Evolutionary conservation across 768 basidiomycete genomes (phyloP).

Genomic region (Boletus pseudo-olivaceus): DNA sequence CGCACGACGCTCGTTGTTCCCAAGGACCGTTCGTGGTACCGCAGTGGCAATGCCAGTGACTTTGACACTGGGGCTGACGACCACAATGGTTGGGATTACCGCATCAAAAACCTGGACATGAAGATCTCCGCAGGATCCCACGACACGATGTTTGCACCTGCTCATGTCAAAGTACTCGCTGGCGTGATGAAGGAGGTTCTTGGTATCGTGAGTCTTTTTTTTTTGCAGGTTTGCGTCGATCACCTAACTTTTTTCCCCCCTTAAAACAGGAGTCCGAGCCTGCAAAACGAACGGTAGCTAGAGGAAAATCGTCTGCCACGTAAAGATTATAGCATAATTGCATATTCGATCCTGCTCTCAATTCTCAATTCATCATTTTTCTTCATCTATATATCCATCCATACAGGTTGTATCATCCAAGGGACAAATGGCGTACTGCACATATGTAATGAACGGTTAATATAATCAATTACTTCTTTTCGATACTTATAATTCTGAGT

Average conservation of each 20-base stretch:
- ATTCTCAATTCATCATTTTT: not conserved
- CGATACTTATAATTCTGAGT: no score
- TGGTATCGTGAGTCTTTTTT: constrained; percentile 9
- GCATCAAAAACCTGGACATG: constrained; percentile 26
- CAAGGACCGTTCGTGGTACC: constrained; percentile 33
- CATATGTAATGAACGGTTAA: not conserved
- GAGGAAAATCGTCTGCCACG: not conserved
- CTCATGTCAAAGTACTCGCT: constrained; percentile 30
- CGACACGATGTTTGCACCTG: constrained; percentile 33
- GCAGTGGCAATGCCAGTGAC: constrained; percentile 26
- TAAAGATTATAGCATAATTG: not conserved
- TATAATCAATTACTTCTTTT: not conserved
- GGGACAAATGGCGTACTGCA: not conserved
- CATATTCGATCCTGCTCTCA: not conserved
- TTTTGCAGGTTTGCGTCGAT: not conserved
- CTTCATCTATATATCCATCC: not conserved
- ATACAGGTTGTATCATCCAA: not conserved
- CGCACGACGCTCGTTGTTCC: constrained; percentile 27
- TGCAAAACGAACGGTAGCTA: not conserved
- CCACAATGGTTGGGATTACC: constrained; percentile 30
- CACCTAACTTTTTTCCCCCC: not conserved
- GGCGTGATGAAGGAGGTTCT: constrained; percentile 20
- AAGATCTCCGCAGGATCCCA: constrained; percentile 26
- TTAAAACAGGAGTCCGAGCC: not conserved
- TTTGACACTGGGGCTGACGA: constrained; percentile 31